Percentiles rank a stretch among this genome's conserved stretches.
Evolutionary conservation across 345 rosid species (phyloP).

Genomic region (Murraya koenigii): DNA sequence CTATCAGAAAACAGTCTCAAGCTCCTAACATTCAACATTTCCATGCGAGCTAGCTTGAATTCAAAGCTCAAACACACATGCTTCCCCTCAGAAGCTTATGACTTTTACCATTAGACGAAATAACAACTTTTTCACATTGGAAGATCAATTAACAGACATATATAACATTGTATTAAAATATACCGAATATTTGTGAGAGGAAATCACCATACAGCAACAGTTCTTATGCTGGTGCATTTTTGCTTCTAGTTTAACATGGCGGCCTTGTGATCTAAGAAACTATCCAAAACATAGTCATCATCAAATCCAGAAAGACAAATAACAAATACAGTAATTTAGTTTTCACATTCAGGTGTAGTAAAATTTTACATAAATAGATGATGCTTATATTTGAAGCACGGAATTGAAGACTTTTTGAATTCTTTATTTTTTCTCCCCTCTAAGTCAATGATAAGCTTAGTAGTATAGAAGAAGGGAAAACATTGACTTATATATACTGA

Average conservation of each 20-base stretch:
- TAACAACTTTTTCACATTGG: background rate
- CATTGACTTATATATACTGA: background rate
- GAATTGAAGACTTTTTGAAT: too few species aligned
- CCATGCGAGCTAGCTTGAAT: background rate
- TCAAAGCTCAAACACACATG: background rate
- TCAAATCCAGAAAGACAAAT: background rate
- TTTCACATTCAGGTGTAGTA: background rate
- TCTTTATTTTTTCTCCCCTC: too few species aligned
- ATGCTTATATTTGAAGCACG: background rate
- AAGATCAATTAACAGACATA: background rate
- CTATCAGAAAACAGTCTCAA: background rate
- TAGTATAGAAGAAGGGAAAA: background rate
- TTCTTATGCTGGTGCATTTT: background rate
- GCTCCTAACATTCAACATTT: background rate
- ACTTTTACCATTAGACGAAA: background rate
- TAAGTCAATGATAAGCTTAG: background rate
- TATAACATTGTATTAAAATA: too few species aligned
- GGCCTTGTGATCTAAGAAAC: background rate
- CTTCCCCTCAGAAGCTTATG: background rate
- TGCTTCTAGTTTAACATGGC: too few species aligned
- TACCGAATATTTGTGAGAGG: too few species aligned
- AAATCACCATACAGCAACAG: too few species aligned
- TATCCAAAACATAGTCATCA: background rate
- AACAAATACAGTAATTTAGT: background rate
- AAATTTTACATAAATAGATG: too few species aligned